Evolutionary conservation across 31 red algal species (phyloP), one percentile per base, ranked within the genome.

Genomic region (Bonnemaisonia californica): DNA sequence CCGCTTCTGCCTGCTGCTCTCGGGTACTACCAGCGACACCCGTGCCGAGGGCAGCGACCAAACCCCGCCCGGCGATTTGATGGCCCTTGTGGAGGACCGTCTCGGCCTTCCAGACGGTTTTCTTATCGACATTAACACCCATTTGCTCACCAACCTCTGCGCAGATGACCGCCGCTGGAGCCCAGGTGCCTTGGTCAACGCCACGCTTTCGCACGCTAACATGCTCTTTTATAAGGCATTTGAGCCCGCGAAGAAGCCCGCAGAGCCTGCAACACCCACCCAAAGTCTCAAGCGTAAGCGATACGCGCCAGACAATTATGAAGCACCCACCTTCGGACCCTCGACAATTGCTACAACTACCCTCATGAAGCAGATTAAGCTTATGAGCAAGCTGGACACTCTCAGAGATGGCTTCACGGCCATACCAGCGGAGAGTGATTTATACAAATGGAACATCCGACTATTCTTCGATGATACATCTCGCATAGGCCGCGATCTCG

Each of bases 391-490:
- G 1, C 69, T 87, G 83, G 83, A 87, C n/a, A 87, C 83, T 18
- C 59, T 60, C 12, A 63, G 54, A 26, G 77, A 82, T 40, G 87
- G 87, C 24, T 82, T 90, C 59, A 62, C 62, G 59, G 69, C 71
- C 40, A 28, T 59, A 51, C 87, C 87, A 41, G 40, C 62, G 22
- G 87, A 70, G 27, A 78, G 82, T 34, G 71, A 90, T 41, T 45
- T 90, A 19, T 90, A 90, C 70, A 56, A 64, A 62, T 90, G 87
- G 87, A 66, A 38, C 39, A 62, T 90, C 31, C 54, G 57, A 40
- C 70, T 90, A 31, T 82, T 69, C 68, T 90, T 82, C 59, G 76
- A 80, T 54, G 70, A 90, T 32, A 37, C 72, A n/a, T 76, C 69
- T 28, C 40, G 26, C 27, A 69, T 84, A 42, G 78, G 38, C 29